A percentile compares a stretch with the other conserved stretches of the same genome.
These are phyloP conservation scores for Pyricularia pennisetigena DNA, from an alignment of 2,329 filamentous ascomycete species.

Conservation along the genomic window DNA sequence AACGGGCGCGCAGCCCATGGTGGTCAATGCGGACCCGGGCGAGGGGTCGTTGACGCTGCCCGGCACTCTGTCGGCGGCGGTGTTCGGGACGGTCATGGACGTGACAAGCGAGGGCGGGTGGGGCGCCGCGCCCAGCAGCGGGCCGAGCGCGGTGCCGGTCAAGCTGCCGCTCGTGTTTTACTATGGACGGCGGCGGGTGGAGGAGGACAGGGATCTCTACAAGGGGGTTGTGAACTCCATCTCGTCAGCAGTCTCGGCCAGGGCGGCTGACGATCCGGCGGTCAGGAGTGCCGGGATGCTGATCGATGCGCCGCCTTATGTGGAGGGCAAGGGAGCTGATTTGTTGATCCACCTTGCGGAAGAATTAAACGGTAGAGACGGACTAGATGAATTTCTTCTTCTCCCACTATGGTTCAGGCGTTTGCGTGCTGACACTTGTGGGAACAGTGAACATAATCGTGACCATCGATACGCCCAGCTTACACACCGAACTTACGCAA, in stretches of 20 bases:
- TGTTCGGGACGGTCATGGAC: slow-evolving; percentile 80
- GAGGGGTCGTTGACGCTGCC: slow-evolving; percentile 72
- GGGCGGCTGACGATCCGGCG: slow-evolving; percentile 64
- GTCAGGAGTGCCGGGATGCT: slow-evolving; percentile 69
- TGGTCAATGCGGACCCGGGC: slow-evolving; percentile 75
- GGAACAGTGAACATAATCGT: slow-evolving; percentile 65
- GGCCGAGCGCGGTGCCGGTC: slow-evolving; percentile 77
- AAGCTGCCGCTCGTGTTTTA: slow-evolving; percentile 90
- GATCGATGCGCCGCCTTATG: slow-evolving; percentile 71
- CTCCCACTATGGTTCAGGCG: background rate
- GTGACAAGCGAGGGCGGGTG: slow-evolving; percentile 71
- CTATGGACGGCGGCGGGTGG: slow-evolving; percentile 64
- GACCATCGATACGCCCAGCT: slow-evolving; percentile 67
- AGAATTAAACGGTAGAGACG: slow-evolving; percentile 36
- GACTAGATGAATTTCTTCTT: slow-evolving; percentile 5
- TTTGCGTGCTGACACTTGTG: slow-evolving; percentile 33
- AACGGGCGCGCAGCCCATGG: slow-evolving; percentile 62
- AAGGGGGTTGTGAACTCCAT: slow-evolving; percentile 65
- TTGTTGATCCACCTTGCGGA: slow-evolving; percentile 65
- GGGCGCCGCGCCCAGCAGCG: slow-evolving; percentile 84
- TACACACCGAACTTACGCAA: slow-evolving; percentile 65
- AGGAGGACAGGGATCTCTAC: slow-evolving; percentile 65
- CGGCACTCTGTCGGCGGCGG: slow-evolving; percentile 76
- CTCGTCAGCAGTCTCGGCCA: slow-evolving; percentile 67
- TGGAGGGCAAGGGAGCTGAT: slow-evolving; percentile 56